A percentile compares a stretch with the other conserved stretches of the same genome.
Conservation (phyloP, 768 basidiomycete genomes). For the Psilocybe subaeruginosa region DNA sequence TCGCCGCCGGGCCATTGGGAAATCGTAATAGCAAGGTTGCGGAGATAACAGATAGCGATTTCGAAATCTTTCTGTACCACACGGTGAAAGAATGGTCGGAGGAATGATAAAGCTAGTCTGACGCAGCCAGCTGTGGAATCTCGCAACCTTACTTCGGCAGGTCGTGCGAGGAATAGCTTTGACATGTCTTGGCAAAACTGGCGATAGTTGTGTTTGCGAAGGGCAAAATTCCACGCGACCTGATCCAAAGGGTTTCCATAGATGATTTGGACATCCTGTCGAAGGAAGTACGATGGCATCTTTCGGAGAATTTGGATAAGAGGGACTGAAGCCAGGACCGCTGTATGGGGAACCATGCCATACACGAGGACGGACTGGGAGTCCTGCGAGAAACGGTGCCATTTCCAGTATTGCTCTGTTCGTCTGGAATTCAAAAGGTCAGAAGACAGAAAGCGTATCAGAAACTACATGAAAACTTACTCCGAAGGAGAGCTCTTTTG, state of each 20-base stretch:
- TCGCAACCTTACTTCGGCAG: constrained; percentile 57
- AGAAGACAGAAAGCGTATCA: background rate
- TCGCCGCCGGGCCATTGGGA: constrained; percentile 70
- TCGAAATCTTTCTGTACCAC: constrained; percentile 42
- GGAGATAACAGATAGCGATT: constrained; percentile 35
- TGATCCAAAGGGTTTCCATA: constrained; percentile 34
- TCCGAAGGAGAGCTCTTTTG: constrained; percentile 52
- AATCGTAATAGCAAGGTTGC: constrained; percentile 48
- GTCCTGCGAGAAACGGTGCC: constrained; percentile 75
- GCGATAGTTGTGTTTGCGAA: constrained; percentile 63
- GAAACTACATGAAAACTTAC: constrained; percentile 41
- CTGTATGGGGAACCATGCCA: constrained; percentile 65
- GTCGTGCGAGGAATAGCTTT: constrained; percentile 57
- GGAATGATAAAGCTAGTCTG: constrained; percentile 65
- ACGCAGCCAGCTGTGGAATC: constrained; percentile 73
- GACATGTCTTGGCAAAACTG: constrained; percentile 76
- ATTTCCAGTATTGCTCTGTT: constrained; percentile 70
- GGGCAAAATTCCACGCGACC: constrained; percentile 57
- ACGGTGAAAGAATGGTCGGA: constrained; percentile 71
- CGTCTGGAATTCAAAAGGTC: constrained; percentile 41
- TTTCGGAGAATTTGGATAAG: constrained; percentile 64
- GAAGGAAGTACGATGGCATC: constrained; percentile 73
- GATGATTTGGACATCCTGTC: constrained; percentile 27
- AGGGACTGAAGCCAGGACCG: constrained; percentile 72
- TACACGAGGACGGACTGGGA: constrained; percentile 77